A percentile compares a stretch with the other conserved stretches of the same genome.
Conservation (phyloP, 495 filamentous ascomycete genomes). For the Penicillium egyptiacum region DNA sequence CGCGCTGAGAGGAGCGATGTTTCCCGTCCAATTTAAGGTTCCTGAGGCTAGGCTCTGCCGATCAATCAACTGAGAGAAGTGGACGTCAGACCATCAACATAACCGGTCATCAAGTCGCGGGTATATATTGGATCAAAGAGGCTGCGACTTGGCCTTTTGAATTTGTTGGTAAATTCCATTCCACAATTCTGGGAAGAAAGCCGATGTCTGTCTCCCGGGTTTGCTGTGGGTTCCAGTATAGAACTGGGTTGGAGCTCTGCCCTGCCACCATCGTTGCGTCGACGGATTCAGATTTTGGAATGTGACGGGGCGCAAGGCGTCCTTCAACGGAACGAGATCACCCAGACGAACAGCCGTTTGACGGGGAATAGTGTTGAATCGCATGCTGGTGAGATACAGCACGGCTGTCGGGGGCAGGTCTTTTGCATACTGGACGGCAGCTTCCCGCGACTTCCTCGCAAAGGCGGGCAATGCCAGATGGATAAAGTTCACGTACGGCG, state of each 20-base stretch:
- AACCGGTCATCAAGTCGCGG: neutral
- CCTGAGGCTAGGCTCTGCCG: neutral
- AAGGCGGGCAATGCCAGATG: slow-evolving; percentile 67
- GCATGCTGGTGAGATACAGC: slow-evolving; percentile 71
- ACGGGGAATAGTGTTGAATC: slow-evolving; percentile 49
- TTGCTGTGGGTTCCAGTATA: slow-evolving; percentile 36
- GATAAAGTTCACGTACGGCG: slow-evolving; percentile 70
- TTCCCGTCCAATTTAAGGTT: neutral
- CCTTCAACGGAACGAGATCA: slow-evolving; percentile 37
- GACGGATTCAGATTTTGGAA: slow-evolving; percentile 40
- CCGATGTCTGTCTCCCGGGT: slow-evolving; percentile 34
- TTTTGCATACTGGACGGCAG: slow-evolving; percentile 62
- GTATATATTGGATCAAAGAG: neutral
- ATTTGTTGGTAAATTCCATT: slow-evolving; percentile 42
- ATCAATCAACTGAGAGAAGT: neutral
- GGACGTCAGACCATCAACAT: neutral
- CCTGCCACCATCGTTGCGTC: slow-evolving; percentile 37
- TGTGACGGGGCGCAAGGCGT: slow-evolving; percentile 37
- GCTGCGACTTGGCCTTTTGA: slow-evolving; percentile 18
- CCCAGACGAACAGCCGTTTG: slow-evolving; percentile 41
- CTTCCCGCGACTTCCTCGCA: slow-evolving; percentile 66
- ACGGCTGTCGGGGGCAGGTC: slow-evolving; percentile 61
- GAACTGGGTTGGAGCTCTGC: slow-evolving; percentile 34
- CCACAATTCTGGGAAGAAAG: slow-evolving; percentile 48
- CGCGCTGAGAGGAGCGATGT: too few species aligned